Evolutionary conservation across 441 rosid species (phyloP).

Genomic region (Cnidoscolus chayamansa): DNA sequence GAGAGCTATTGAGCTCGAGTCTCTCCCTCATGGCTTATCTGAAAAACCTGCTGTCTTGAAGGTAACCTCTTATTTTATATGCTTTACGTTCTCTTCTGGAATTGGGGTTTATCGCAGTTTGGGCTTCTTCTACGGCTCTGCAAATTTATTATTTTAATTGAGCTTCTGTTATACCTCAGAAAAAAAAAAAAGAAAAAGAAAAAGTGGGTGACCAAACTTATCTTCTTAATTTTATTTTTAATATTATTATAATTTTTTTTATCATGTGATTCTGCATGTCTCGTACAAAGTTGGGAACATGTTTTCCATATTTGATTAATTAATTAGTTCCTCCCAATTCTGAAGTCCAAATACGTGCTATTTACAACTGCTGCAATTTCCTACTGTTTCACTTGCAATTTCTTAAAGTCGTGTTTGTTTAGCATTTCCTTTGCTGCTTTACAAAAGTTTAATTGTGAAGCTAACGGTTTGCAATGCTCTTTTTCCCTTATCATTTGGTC

Average conservation of each 20-base stretch:
- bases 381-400: neutral
- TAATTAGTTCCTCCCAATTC: constrained; percentile 3
- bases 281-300: neutral
- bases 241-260: neutral
- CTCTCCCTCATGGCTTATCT: constrained; percentile 78
- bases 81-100: neutral
- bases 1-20: constrained; percentile 71
- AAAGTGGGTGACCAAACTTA: neutral
- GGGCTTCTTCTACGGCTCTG: neutral
- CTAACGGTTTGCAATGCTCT: neutral
- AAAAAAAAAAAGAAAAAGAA: no score
- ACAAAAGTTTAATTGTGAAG: neutral
- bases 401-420: neutral
- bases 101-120: neutral
- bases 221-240: neutral
- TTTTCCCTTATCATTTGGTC: neutral
- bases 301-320: neutral
- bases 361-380: no score
- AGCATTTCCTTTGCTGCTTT: neutral
- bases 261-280: neutral
- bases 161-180: neutral
- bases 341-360: no score
- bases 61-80: constrained; percentile 29
- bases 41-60: constrained; percentile 69
- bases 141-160: neutral